Evolutionary conservation across 2,329 filamentous ascomycete species (phyloP), one percentile per base, ranked within the genome.

Genomic region (Paraphaeosphaeria sporulosa): DNA sequence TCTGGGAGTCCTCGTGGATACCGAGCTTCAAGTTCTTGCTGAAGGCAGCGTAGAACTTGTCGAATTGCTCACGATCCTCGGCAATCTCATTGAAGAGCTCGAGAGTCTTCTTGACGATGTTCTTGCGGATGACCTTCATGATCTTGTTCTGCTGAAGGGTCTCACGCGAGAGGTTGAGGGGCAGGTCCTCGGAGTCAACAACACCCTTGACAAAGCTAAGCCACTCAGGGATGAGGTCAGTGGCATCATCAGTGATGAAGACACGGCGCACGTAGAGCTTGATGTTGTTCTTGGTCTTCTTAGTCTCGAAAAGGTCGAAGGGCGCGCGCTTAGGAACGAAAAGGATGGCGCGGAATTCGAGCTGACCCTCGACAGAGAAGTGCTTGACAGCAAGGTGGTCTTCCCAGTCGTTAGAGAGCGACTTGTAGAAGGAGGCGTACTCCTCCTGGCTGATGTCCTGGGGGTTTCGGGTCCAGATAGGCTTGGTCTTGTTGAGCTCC

Each of bases 251-350:
- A 64, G 95, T 99, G 87, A 99, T 99, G 91, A 99, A 99, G 83
- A 99, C 95, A 81, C 95, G 95, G 82, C 95, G 94, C 78, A 99
- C 95, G 85, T 99, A 99, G 76, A 99, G 90, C 91, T 99, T 99
- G 89, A 99, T 98, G 91, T 99, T 99, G 92, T 98, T 99, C 93
- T 99, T 99, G 80, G 94, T 97, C 91, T 97, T 97, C 93, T 99
- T 99, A 81, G 94, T 97, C 91, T 99, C 95, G 82, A 99, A 99
- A 66, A 99, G 92, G 79, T 99, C 95, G 83, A 99, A 99, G 76
- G 95, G 95, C 82, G 95, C 95, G 77, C 95, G 94, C 92, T 99
- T 98, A 81, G 95, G 95, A 58, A 99, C 94, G 87, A 96, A 99
- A 80, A 99, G 93, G 83, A 99, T 97, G 71, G 95, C 95, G 71